These are phyloP conservation scores for Erigeron philadelphicus DNA, from an alignment of 140 eudicot genomes.

Conservation along the genomic window DNA sequence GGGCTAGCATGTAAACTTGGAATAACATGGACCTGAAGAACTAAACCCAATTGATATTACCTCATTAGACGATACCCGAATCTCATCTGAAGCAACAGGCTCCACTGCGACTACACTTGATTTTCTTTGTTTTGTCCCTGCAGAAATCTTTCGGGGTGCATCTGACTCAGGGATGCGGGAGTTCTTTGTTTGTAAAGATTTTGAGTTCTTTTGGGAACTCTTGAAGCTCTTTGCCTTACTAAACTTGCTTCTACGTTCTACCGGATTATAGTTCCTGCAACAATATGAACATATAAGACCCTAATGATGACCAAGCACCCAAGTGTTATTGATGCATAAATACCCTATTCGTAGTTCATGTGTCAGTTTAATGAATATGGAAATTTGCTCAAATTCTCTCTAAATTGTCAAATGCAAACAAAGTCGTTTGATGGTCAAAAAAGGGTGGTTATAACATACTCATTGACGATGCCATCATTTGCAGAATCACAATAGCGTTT, in stretches of 20 bases:
- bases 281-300: too few relatives aligned
- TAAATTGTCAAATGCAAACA: not conserved
- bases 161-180: not conserved
- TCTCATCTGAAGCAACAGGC: not conserved
- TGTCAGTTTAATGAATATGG: too few relatives aligned
- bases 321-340: too few relatives aligned
- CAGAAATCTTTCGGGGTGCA: not conserved
- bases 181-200: not conserved
- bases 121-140: not conserved
- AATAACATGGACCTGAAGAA: not conserved
- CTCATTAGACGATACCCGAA: not conserved
- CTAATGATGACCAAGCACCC: too few relatives aligned
- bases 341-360: too few relatives aligned
- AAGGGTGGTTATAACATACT: slow-evolving; percentile 38
- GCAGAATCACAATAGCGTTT: slow-evolving; percentile 91
- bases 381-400: too few relatives aligned
- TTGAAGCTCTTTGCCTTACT: not conserved
- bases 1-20: not conserved
- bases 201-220: too few relatives aligned
- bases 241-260: not conserved
- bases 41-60: not conserved
- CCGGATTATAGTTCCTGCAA: too few relatives aligned
- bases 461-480: slow-evolving; percentile 88
- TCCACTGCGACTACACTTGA: not conserved
- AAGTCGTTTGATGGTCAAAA: not conserved